phyloP scores from a whole-genome alignment of 805 yeast genomes.

The Saccharomycopsis selenospora region DNA sequence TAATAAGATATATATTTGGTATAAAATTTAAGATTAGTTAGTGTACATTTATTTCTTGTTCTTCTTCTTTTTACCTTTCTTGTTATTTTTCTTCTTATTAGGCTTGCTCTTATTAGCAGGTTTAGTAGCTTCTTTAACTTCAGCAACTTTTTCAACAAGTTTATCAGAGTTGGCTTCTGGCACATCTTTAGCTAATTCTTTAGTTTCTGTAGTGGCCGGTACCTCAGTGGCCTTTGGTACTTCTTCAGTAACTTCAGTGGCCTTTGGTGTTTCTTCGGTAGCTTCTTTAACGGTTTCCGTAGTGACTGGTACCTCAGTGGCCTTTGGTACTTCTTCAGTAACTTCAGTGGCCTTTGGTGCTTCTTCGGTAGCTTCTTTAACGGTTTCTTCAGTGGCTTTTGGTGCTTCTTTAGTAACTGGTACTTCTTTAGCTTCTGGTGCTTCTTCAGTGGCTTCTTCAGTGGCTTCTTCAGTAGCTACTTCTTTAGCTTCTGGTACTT shows the following conservation, averaged over 20 bases:
- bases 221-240: no score
- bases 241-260: not conserved
- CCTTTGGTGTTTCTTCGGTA: not conserved
- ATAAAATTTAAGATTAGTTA: not conserved
- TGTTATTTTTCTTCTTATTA: not conserved
- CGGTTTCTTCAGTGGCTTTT: not conserved
- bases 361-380: not conserved
- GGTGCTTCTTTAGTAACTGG: not conserved
- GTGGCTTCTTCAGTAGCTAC: not conserved
- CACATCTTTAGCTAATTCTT: no score
- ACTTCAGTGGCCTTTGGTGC: not conserved
- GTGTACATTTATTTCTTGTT: constrained; percentile 7
- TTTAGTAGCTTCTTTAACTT: not conserved
- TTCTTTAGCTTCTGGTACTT: not conserved
- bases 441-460: not conserved
- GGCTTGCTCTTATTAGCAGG: not conserved
- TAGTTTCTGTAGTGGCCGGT: no score
- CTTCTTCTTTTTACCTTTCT: constrained; percentile 8
- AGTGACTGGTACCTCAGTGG: no score
- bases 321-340: no score
- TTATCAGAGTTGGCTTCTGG: no score
- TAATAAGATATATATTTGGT: no score
- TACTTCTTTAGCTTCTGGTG: not conserved
- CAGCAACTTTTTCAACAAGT: not conserved
- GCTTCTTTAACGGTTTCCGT: not conserved